These are phyloP conservation scores for Lipomyces spencermartinsiae DNA, from an alignment of 805 yeast species.

Conservation along the genomic window DNA sequence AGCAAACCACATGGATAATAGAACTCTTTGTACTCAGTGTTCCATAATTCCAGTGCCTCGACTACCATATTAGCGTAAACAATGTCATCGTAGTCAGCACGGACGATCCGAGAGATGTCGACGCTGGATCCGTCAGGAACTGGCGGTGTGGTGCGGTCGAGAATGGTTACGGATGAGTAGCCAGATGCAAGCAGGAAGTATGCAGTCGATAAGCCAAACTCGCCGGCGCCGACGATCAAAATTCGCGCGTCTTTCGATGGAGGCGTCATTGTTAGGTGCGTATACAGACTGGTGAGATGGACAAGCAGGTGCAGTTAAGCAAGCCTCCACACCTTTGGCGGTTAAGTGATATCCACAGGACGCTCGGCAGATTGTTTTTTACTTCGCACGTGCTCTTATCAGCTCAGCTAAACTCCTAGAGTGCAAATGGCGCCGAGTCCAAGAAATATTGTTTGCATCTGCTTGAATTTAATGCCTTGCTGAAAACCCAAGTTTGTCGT, in stretches of 20 bases:
- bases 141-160: conserved; percentile 39
- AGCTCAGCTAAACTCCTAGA: too few relatives aligned
- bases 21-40: conserved; percentile 44
- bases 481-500: too few relatives aligned
- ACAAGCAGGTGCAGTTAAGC: too few relatives aligned
- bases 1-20: conserved; percentile 36
- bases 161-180: conserved; percentile 27
- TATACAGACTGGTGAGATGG: too few relatives aligned
- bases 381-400: too few relatives aligned
- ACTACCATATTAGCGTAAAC: conserved; percentile 53
- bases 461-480: too few relatives aligned
- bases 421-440: too few relatives aligned
- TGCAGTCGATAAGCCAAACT: conserved; percentile 60
- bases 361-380: too few relatives aligned
- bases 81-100: conserved; percentile 55
- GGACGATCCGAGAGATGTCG: conserved; percentile 57
- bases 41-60: conserved; percentile 52
- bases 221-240: conserved; percentile 61
- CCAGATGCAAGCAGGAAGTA: conserved; percentile 47
- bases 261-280: neutral
- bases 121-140: conserved; percentile 50
- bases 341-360: too few relatives aligned
- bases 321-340: too few relatives aligned
- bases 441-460: too few relatives aligned
- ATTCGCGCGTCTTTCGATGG: conserved; percentile 40